Base-by-base conservation (phyloP, 2,329 filamentous ascomycete species). In the Pseudocercospora vitis region DNA sequence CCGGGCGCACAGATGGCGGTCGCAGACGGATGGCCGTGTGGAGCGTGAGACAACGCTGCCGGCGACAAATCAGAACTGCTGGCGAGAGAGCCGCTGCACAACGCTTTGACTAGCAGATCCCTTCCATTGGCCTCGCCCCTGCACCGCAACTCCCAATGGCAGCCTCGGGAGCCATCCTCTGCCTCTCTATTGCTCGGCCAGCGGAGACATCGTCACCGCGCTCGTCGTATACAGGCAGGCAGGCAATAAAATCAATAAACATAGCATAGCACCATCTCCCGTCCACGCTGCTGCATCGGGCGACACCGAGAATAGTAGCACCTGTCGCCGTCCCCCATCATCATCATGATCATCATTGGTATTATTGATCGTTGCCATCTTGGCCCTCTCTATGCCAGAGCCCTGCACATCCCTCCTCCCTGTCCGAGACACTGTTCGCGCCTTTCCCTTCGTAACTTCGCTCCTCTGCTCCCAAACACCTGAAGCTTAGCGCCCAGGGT, bases 121-220 rank as follows among this genome's bases (percentile, higher is more conserved):
- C 58, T 53, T 37, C 51, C 47, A 50, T 29, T 31, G 28, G 49
- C 21, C 32, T 48, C 26, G 48, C 44, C 50, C 42, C 42, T 53
- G 50, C 46, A 48, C 57, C n/a, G 52, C 48, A n/a, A 54, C 48
- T 50, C 55, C 56, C 56, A 61, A 59, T 61, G 53, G 56, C 56
- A 55, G 48, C 24, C 50, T 31, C 31, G 39, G 51, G 35, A 42
- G 26, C 19, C 45, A n/a, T 16, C 44, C 37, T 59, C 52, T 52
- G 53, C 47, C 37, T 55, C 52, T 48, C 52, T 48, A 59, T 59
- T 61, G 56, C 48, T 51, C 53, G 48, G 49, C 50, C 28, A 39
- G 33, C 52, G 33, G 45, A 53, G 24, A 48, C 44, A 45, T 48
- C 26, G 37, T 28, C 54, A 32, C 45, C 33, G 32, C 28, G 40